Percentiles rank a stretch among this genome's conserved stretches.
These are phyloP conservation scores for Gonapodya prolifera DNA, from an alignment of 192 early-diverging fungal species.

Conservation along the genomic window DNA sequence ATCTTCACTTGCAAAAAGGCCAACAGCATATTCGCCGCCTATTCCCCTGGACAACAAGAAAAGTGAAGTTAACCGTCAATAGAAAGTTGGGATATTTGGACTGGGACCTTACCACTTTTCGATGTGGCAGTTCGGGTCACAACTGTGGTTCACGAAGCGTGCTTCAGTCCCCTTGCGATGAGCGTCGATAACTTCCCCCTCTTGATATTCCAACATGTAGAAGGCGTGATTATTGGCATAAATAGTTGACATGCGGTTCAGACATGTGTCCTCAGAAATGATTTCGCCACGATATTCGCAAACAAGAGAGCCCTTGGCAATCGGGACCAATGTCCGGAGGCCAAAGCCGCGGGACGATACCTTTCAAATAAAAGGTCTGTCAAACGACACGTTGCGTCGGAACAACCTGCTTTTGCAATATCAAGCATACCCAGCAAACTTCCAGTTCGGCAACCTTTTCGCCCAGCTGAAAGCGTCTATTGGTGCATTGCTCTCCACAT, in stretches of 20 bases:
- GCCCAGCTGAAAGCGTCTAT: conserved; percentile 57
- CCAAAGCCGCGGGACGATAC: conserved; percentile 57
- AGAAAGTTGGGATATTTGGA: background rate
- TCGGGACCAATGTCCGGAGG: conserved; percentile 33
- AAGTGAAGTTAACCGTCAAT: background rate
- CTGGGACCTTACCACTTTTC: conserved; percentile 61
- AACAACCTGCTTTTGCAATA: conserved; percentile 1
- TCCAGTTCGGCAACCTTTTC: conserved; percentile 35
- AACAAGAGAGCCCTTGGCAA: conserved; percentile 46
- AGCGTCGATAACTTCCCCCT: conserved; percentile 68
- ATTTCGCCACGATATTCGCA: conserved; percentile 78
- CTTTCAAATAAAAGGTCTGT: conserved; percentile 20
- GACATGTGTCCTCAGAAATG: conserved; percentile 46
- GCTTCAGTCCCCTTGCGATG: conserved; percentile 63
- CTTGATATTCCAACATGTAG: conserved; percentile 68
- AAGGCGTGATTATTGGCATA: conserved; percentile 53
- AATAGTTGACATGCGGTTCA: conserved; percentile 57
- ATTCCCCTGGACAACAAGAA: conserved; percentile 23
- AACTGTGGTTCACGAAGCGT: conserved; percentile 75
- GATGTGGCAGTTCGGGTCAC: conserved; percentile 77
- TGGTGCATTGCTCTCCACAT: conserved; percentile 52
- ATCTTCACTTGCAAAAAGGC: conserved; percentile 57
- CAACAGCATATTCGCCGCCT: conserved; percentile 59
- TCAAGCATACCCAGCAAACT: conserved; percentile 43
- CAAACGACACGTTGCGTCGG: background rate